Percentiles rank a stretch among this genome's conserved stretches.
phyloP scores from a whole-genome alignment of 2,329 filamentous ascomycete species.

The Meredithiella fracta region DNA sequence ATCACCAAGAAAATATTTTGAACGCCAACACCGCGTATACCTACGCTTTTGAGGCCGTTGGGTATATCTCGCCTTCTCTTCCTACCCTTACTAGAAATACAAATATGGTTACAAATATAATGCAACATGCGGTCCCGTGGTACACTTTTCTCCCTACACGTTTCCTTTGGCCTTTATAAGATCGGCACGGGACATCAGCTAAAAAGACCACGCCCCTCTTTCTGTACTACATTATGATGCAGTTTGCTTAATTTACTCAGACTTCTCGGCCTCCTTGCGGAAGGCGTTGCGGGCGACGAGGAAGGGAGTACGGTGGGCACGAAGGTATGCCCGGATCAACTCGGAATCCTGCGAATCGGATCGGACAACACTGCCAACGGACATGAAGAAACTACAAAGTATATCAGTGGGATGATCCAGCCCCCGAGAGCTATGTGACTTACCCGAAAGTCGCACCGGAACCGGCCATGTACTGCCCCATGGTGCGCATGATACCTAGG shows the following conservation, averaged over 20 bases:
- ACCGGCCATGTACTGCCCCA: slow-evolving; percentile 93
- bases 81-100: neutral
- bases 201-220: neutral
- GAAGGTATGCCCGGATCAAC: slow-evolving; percentile 42
- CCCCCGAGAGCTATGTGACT: slow-evolving; percentile 7
- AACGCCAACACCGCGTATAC: neutral
- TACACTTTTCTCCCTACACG: neutral
- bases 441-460: slow-evolving; percentile 95
- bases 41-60: neutral
- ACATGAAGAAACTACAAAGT: slow-evolving; percentile 77
- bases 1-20: neutral
- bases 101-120: slow-evolving; percentile 1
- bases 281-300: slow-evolving; percentile 32
- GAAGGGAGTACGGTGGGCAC: slow-evolving; percentile 57
- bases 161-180: neutral
- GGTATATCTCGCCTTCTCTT: neutral
- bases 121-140: neutral
- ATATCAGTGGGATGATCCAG: neutral
- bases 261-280: slow-evolving; percentile 17
- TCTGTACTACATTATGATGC: neutral
- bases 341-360: slow-evolving; percentile 72
- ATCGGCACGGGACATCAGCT: neutral
- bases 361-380: slow-evolving; percentile 89
- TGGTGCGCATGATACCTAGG: slow-evolving; percentile 81
- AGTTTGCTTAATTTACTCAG: neutral